Evolutionary conservation across 2,329 filamentous ascomycete species (phyloP).

Genomic region (Fusarium sp.): DNA sequence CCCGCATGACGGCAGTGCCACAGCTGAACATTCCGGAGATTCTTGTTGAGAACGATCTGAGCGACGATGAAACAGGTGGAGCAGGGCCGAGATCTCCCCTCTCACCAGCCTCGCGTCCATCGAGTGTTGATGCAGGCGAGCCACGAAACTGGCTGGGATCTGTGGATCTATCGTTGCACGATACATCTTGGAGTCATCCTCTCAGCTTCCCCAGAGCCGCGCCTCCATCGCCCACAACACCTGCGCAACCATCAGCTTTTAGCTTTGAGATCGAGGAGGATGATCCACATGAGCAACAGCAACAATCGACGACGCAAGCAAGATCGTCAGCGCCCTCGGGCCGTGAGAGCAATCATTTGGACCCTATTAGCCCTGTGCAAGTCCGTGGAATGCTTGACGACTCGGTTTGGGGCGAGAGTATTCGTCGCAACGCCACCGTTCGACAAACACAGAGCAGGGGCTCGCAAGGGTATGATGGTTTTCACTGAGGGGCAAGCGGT

Average conservation of each 20-base stretch:
- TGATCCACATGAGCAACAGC: conserved; percentile 44
- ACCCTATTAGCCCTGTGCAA: conserved; percentile 64
- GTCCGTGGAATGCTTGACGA: conserved; percentile 88
- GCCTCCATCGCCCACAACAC: conserved; percentile 52
- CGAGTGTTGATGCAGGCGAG: conserved; percentile 47
- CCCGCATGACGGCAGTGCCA: conserved; percentile 81
- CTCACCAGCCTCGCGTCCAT: conserved; percentile 33
- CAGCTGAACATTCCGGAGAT: conserved; percentile 90
- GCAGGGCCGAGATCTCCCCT: conserved; percentile 37
- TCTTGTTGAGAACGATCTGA: conserved; percentile 82
- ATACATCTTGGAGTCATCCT: conserved; percentile 56
- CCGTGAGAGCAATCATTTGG: conserved; percentile 64
- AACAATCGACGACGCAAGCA: conserved; percentile 38
- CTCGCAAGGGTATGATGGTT: conserved; percentile 48
- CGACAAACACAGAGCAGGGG: conserved; percentile 54
- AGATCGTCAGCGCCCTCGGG: conserved; percentile 62
- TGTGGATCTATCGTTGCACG: conserved; percentile 54
- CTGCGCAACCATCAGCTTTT: conserved; percentile 65
- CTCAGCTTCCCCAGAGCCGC: conserved; percentile 64
- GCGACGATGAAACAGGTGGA: conserved; percentile 47
- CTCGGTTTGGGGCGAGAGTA: conserved; percentile 93
- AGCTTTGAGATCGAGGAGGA: conserved; percentile 68
- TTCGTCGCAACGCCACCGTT: conserved; percentile 85
- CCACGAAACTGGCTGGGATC: conserved; percentile 57
- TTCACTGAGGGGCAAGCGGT: conserved; percentile 30